Evolutionary conservation across 345 rosid genomes (phyloP), one percentile per base, ranked within the genome.

Genomic region (Streptanthus diversifolius): DNA sequence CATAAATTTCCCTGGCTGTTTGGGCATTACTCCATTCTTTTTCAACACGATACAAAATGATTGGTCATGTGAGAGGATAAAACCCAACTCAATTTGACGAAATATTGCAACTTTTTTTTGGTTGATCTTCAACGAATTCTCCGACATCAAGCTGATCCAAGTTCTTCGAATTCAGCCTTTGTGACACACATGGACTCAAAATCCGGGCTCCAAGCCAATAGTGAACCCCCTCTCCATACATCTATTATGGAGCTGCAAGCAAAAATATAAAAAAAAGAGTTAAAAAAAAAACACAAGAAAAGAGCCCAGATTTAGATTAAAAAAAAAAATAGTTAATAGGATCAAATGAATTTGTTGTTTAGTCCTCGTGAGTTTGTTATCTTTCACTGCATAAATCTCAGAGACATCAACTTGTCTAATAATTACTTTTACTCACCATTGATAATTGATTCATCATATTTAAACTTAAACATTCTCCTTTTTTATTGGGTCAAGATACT

Each of bases 171-270:
- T 60, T 93, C 98, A n/a, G 90, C 83, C 82, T 93, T 93, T 75
- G 98, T 89, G 72, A 89, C 86, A 25, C 96, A 89, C 91, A 88
- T 93, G 8, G 89, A 80, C 74, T 91, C 87, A 71, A 82, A 93
- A 71, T 87, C 97, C 0, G 97, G 97, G 80, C 95, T 91, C 18
- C 95, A 91, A 51, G 98, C 97, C 83, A 93, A 75, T 53, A 91
- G 88, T 19, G 98, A 93, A 52, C 97, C 98, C 8, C 97, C 97
- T 82, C 98, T 84, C 98, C 98, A 93, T 39, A 91, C 96, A 77
- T 91, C 97, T 57, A 88, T 80, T 55, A 93, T 78, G 35, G 98
- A 95, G 80, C 98, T 89, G 86, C 66, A 77, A 70, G 70, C 49
- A 39, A n/a, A n/a, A n/a, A n/a, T n/a, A n/a, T n/a, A n/a, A n/a